Base-by-base conservation (phyloP, 257 asterid species). In the Solanum sparsipilum region DNA sequence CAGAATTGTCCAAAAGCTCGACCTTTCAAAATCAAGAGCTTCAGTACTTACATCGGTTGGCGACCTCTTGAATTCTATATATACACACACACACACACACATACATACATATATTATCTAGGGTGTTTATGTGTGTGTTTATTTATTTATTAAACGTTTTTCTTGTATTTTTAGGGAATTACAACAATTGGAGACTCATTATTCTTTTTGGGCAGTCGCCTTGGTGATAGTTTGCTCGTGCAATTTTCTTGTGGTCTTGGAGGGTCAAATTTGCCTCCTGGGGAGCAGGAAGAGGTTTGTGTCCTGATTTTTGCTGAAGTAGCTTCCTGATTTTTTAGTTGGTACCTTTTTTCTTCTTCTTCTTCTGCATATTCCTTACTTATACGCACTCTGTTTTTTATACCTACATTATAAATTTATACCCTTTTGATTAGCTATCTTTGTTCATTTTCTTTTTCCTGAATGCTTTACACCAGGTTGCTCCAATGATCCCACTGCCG, bases 161-260 rank as follows among this genome's bases (percentile, higher is more conserved):
- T 70, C 79, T 9, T 74, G 56, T 86, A 86, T 79, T 87, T 78
- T 13, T 84, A 96, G 99, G 98, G 93, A 90, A 92, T 96, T 84
- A 93, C 98, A 65, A 95, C 99, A 72, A 88, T 97, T 63, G 99
- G 99, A 89, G 94, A 93, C 90, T 96, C 98, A 29, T 93, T 97
- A 87, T 92, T 97, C 91, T 96, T 97, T 92, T 92, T 97, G 92
- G 99, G 96, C 86, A 97, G 99, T 93, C 98, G 98, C 74, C 90
- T 97, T 91, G 99, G 99, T 84, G 99, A 97, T 91, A 96, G 99
- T 90, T 91, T 97, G 89, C 99, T 97, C 31, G 99, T 97, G 89
- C 99, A 97, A 86, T 96, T 94, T 91, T 93, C 92, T 81, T 93
- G 94, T 90, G 98, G 97, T 87, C 94, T 89, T 73, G 99, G 95